Evolutionary conservation across 257 asterid species (phyloP), one percentile per base, ranked within the genome.

Genomic region (Nicotiana otophora): DNA sequence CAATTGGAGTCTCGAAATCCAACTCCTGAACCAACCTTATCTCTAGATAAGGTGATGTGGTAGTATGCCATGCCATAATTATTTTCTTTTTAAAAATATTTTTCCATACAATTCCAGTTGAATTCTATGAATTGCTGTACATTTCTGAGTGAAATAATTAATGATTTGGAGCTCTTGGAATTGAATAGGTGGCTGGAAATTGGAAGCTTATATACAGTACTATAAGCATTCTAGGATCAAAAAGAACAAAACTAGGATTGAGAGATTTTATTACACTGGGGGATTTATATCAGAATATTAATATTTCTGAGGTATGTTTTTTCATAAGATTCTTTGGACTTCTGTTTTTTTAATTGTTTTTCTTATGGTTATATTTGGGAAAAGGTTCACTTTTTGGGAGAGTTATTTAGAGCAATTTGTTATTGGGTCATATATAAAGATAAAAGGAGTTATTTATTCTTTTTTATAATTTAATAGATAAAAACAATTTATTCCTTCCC

Each of bases 161-260:
- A 80, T 66, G 11, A 82, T 36, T 54, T 60, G 75, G 23, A 3
- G 30, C 2, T 51, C 8, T 7, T 51, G 11, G 34, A 78, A 81
- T 46, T 64, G 63, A 81, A 74, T 84, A 95, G 99, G 89, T 92
- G 34, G 93, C 81, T 84, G 99, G 99, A 91, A 83, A 77, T 20
- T 95, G 99, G 99, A 94, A 88, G 89, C 97, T 95, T 81, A 88
- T 93, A 67, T 95, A 91, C 78, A 92, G 95, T 89, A 92, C 99
- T 19, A 92, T 94, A 69, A 91, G 95, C 20, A 90, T 95, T 85
- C 83, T 92, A 65, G 98, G 99, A 74, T 88, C 99, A 14, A 95
- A 84, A 91, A 87, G 99, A 86, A 95, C 99, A 48, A 95, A 92
- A 86, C 84, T 95, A 15, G 99, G 99, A 84, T 87, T 95, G 89